Conservation (phyloP, 768 basidiomycete genomes). For the Trametes maxima region DNA sequence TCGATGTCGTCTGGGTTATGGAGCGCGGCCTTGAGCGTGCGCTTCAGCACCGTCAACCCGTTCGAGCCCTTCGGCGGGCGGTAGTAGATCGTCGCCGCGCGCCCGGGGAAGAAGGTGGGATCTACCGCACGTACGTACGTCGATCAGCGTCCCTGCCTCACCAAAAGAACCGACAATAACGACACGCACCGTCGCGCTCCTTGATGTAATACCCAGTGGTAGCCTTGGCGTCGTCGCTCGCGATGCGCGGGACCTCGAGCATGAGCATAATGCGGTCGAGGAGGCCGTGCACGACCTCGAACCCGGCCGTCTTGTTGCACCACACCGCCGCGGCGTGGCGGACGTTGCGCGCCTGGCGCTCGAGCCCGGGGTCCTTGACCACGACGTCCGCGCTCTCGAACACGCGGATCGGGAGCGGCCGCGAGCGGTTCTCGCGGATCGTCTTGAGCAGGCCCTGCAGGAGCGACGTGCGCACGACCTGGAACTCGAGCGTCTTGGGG, state of each 20-base stretch:
- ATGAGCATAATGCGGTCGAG: conserved; percentile 95
- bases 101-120: conserved; percentile 92
- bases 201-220: conserved; percentile 89
- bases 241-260: conserved; percentile 85
- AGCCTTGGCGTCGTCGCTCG: conserved; percentile 54
- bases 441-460: conserved; percentile 97
- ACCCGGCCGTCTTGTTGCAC: conserved; percentile 97
- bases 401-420: conserved; percentile 87
- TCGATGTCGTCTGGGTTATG: conserved; percentile 56
- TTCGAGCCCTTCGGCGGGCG: conserved; percentile 48
- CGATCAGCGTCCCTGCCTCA: not conserved
- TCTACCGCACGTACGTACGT: conserved; percentile 51
- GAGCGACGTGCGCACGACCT: conserved; percentile 95
- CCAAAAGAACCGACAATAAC: not conserved
- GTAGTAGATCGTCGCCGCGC: conserved; percentile 91
- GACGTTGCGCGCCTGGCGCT: conserved; percentile 87
- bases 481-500: conserved; percentile 97
- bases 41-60: conserved; percentile 40
- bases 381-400: conserved; percentile 96
- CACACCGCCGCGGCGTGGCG: conserved; percentile 89
- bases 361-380: conserved; percentile 76
- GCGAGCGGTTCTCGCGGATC: conserved; percentile 93
- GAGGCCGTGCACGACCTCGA: conserved; percentile 95
- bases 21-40: conserved; percentile 49
- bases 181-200: conserved; percentile 73